Base-by-base conservation (phyloP, 1,284 basidiomycete species). In the Ustilago sp. region DNA sequence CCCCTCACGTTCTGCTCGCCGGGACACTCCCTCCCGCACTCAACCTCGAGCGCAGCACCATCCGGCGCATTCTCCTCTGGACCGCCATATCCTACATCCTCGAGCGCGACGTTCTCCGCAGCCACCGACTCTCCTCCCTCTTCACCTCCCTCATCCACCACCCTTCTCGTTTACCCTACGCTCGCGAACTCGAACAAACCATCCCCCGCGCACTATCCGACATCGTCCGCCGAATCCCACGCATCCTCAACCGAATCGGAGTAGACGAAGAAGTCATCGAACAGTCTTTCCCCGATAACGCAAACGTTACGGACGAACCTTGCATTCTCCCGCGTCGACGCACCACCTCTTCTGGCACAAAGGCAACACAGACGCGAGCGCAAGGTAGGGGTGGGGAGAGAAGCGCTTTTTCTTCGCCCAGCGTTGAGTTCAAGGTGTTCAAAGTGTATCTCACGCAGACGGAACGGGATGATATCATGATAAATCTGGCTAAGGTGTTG, bases 61-160 rank as follows among this genome's bases (percentile, higher is more conserved):
- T 71, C 23, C n/a, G 58, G 2, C 60, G 68, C n/a, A 54, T 76
- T n/a, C 32, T 76, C n/a, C 53, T 67, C 15, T 68, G 74, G 68
- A 53, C 57, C 1, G 61, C 61, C 19, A 54, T 76, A 31, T 53
- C 68, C 4, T 62, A 31, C 35, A 32, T 71, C 12, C 50, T 76
- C 8, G 68, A 71, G 47, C 53, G 34, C 9, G 52, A 67, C n/a
- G 55, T 35, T 28, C 32, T 62, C 28, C 53, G 55, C 17, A 64
- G 50, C 39, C 43, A 48, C 0, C 62, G 63, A 23, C 56, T 51
- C 17, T 62, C 41, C 8, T 36, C 54, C 4, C 48, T 76, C 50
- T 61, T 76, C 19, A 48, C 19, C 9, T 47, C 56, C 1, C 54
- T 75, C n/a, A 28, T 75, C 35, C 32, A 31, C 8, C 28, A 57